A percentile compares a stretch with the other conserved stretches of the same genome.
Conservation (phyloP, 1,139 yeast species). For the Zygosaccharomyces pseudobailii region DNA sequence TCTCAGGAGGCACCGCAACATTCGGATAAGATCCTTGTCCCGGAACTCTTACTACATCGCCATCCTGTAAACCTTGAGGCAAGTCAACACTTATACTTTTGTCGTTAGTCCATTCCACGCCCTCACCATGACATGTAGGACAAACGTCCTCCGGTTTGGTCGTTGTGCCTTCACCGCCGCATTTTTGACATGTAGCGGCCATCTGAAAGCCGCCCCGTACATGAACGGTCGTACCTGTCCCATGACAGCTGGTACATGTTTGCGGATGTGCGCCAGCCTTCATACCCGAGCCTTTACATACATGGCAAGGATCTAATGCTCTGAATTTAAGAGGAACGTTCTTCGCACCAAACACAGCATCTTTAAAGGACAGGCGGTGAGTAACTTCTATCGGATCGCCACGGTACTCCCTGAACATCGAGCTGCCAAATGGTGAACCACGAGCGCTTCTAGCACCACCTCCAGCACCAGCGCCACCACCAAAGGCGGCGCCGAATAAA, state of each 20-base stretch:
- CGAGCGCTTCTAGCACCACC: conserved; percentile 30
- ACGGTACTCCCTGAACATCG: conserved; percentile 62
- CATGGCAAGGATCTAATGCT: conserved; percentile 69
- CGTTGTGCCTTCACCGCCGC: conserved; percentile 85
- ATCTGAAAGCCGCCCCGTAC: conserved; percentile 94
- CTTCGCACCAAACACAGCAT: conserved; percentile 75
- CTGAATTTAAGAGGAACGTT: conserved; percentile 63
- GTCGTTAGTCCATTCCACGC: conserved; percentile 58
- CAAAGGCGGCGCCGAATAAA: conserved; percentile 74
- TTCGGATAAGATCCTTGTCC: conserved; percentile 92
- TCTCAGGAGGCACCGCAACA: conserved; percentile 54
- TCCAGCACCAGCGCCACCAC: conserved; percentile 42
- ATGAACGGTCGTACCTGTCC: conserved; percentile 88
- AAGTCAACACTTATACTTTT: conserved; percentile 73
- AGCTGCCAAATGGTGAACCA: conserved; percentile 13
- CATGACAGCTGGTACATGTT: conserved; percentile 86
- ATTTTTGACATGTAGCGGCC: conserved; percentile 86
- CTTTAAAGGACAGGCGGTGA: conserved; percentile 73
- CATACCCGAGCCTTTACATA: conserved; percentile 84
- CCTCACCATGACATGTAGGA: conserved; percentile 79
- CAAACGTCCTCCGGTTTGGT: conserved; percentile 70
- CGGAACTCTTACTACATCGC: conserved; percentile 75
- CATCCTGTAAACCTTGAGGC: conserved; percentile 87
- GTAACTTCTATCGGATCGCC: conserved; percentile 88
- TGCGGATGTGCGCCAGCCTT: conserved; percentile 70